A percentile compares a stretch with the other conserved stretches of the same genome.
phyloP scores from a whole-genome alignment of 2,329 filamentous ascomycete species.

The Bipolaris zeicola region DNA sequence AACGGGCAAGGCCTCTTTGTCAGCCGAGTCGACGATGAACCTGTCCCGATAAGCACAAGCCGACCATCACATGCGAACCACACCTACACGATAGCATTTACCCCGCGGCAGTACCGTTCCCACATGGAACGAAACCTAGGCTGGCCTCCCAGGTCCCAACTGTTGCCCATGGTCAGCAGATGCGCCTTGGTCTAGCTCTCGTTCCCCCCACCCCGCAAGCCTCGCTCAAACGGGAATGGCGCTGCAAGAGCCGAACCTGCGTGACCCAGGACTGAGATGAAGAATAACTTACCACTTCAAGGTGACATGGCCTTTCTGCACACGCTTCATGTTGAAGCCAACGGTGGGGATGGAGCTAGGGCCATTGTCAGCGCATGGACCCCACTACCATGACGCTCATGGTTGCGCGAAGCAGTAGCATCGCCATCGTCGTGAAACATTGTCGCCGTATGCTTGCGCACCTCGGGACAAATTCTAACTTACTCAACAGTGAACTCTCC shows the following conservation, averaged over 20 bases:
- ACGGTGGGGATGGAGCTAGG: constrained; percentile 95
- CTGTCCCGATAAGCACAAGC: constrained; percentile 50
- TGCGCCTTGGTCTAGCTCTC: constrained; percentile 34
- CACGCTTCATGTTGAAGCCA: constrained; percentile 98
- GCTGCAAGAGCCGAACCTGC: constrained; percentile 45
- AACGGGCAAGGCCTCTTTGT: constrained; percentile 76
- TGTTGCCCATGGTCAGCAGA: constrained; percentile 51
- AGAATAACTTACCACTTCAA: constrained; percentile 76
- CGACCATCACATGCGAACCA: constrained; percentile 17
- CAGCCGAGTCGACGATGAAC: constrained; percentile 97
- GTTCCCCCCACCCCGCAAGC: constrained; percentile 35
- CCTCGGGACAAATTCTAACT: constrained; percentile 52
- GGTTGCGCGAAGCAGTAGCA: constrained; percentile 39
- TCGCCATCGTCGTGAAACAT: constrained; percentile 34
- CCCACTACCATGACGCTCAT: constrained; percentile 28
- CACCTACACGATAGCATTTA: constrained; percentile 88
- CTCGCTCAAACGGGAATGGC: constrained; percentile 42
- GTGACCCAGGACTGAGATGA: constrained; percentile 37
- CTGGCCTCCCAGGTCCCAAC: constrained; percentile 97
- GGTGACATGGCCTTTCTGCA: constrained; percentile 97
- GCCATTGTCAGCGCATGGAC: constrained; percentile 48
- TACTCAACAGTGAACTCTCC: constrained; percentile 99
- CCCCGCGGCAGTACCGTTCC: constrained; percentile 97
- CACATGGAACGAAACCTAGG: constrained; percentile 98
- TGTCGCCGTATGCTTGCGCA: constrained; percentile 34